Percentiles rank a stretch among this genome's conserved stretches.
phyloP scores from a whole-genome alignment of 1,139 yeast species.

The Hanseniaspora gamundiae region DNA sequence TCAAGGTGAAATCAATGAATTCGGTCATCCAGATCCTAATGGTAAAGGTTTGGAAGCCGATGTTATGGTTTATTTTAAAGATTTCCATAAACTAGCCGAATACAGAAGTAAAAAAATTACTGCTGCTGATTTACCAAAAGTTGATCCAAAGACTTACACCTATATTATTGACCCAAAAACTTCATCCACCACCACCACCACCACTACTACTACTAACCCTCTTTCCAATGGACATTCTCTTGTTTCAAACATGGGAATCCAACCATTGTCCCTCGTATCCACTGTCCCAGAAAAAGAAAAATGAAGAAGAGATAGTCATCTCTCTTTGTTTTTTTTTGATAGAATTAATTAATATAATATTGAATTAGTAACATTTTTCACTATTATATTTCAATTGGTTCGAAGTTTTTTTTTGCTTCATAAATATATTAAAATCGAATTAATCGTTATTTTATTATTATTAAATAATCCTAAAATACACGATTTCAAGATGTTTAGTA shows the following conservation, averaged over 20 bases:
- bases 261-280: background rate
- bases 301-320: conserved; percentile 10
- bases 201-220: no score
- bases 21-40: conserved; percentile 18
- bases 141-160: conserved; percentile 9
- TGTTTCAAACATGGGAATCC: background rate
- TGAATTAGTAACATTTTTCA: no score
- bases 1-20: conserved; percentile 16
- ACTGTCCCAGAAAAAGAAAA: conserved; percentile 7
- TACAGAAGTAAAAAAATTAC: conserved; percentile 2
- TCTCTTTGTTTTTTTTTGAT: conserved; percentile 10
- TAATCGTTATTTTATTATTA: no score
- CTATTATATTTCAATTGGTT: no score
- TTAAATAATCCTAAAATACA: no score
- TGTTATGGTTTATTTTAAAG: conserved; percentile 23
- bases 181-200: no score
- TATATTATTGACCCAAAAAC: background rate
- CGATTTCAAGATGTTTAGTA: background rate
- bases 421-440: background rate
- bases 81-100: conserved; percentile 5
- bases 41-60: conserved; percentile 23
- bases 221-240: background rate
- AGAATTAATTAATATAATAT: background rate
- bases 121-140: conserved; percentile 4
- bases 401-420: conserved; percentile 1